Conservation (phyloP, 2,329 filamentous ascomycete genomes). For the Colletotrichum horii region DNA sequence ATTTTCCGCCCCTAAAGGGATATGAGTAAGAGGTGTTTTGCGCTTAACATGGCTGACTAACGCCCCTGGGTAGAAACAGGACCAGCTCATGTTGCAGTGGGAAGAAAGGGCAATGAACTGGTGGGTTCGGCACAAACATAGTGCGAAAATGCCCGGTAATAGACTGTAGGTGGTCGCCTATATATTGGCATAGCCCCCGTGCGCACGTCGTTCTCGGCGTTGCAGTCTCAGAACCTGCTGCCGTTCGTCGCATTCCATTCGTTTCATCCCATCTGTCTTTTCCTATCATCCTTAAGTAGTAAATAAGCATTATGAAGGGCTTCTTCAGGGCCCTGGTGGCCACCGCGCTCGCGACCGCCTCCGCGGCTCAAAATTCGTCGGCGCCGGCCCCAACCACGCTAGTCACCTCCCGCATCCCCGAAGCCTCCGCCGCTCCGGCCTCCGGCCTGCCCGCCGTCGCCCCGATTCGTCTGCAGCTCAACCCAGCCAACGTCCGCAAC, state of each 20-base stretch:
- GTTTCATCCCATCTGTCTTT: not conserved
- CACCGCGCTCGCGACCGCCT: not conserved
- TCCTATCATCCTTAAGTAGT: not conserved
- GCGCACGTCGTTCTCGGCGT: not conserved
- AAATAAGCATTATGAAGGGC: not conserved
- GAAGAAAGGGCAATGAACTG: not conserved
- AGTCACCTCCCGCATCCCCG: not conserved
- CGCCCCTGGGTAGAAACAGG: not conserved
- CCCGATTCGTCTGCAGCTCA: conserved; percentile 17
- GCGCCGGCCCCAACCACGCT: not conserved
- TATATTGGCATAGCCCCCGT: not conserved
- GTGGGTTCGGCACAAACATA: conserved; percentile 4
- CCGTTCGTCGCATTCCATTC: not conserved
- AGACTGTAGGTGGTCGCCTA: not conserved
- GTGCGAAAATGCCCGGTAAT: not conserved
- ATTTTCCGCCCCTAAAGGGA: too few species aligned
- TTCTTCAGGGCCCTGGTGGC: not conserved
- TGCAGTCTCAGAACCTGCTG: not conserved
- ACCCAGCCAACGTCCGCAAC: conserved; percentile 19
- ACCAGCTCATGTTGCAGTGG: not conserved
- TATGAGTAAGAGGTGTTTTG: too few species aligned
- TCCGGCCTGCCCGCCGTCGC: not conserved
- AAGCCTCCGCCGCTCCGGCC: not conserved
- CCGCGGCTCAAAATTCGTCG: not conserved
- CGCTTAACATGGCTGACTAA: too few species aligned